Evolutionary conservation across 2,329 filamentous ascomycete genomes (phyloP).

Genomic region (Fusarium pseudograminearum): DNA sequence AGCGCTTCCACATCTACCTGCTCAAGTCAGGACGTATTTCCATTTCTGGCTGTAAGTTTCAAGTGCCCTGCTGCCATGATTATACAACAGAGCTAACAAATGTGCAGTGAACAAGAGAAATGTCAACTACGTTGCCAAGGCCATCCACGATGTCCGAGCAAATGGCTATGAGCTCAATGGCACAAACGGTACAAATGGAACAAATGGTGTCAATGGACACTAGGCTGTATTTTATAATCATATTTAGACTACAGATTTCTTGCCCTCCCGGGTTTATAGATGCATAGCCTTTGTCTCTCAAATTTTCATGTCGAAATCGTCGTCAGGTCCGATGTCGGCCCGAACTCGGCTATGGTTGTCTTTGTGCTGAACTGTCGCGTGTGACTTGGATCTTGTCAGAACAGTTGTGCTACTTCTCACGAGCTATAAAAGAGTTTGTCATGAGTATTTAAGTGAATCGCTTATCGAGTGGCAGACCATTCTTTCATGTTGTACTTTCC

Average conservation of each 20-base stretch:
- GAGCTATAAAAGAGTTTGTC: background rate
- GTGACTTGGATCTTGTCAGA: background rate
- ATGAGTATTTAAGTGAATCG: too few species aligned
- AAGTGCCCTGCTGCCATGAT: conserved; percentile 48
- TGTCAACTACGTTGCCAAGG: conserved; percentile 90
- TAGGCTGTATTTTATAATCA: background rate
- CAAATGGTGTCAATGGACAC: conserved; percentile 20
- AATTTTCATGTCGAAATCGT: background rate
- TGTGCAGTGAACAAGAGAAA: conserved; percentile 67
- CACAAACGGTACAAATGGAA: background rate
- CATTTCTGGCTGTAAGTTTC: conserved; percentile 36
- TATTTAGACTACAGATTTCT: conserved; percentile 4
- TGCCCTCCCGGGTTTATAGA: conserved; percentile 12
- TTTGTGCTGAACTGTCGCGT: background rate
- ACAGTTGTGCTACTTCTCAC: background rate
- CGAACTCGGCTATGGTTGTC: conserved; percentile 8
- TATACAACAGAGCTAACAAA: conserved; percentile 63
- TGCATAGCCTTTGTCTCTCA: background rate
- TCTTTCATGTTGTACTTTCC: too few species aligned
- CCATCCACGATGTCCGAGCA: conserved; percentile 77
- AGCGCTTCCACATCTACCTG: conserved; percentile 82
- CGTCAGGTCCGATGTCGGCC: conserved; percentile 18
- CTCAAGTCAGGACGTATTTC: conserved; percentile 40
- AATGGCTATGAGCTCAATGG: conserved; percentile 11
- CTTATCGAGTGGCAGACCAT: too few species aligned